phyloP scores from a whole-genome alignment of 768 basidiomycete species.

The Leccinum pellstonianum region DNA sequence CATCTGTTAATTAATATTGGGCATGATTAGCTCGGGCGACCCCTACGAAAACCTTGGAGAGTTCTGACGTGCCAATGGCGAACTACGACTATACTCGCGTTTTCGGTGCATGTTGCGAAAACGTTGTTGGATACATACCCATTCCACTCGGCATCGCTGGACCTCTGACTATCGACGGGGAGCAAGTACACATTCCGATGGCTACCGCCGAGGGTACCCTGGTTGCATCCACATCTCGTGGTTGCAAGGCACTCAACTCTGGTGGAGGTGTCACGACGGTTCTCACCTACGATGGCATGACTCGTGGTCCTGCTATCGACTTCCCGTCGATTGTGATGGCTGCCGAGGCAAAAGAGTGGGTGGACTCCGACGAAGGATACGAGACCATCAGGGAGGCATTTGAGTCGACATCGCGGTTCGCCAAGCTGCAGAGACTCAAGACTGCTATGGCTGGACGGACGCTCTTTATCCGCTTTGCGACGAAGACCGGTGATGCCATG shows the following conservation, averaged over 20 bases:
- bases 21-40: constrained; percentile 73
- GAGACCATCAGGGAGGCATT: constrained; percentile 77
- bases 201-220: constrained; percentile 99
- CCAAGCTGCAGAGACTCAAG: constrained; percentile 81
- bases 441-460: constrained; percentile 91
- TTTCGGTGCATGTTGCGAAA: constrained; percentile 97
- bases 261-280: constrained; percentile 96
- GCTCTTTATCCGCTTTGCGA: constrained; percentile 90
- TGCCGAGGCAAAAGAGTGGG: constrained; percentile 84
- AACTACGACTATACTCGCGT: constrained; percentile 94
- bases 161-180: constrained; percentile 87
- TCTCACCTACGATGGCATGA: constrained; percentile 91
- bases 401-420: constrained; percentile 93
- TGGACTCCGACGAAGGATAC: constrained; percentile 81
- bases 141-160: constrained; percentile 96
- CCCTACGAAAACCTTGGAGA: constrained; percentile 77
- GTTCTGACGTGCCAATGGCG: constrained; percentile 75
- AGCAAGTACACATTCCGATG: constrained; percentile 90
- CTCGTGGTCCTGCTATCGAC: constrained; percentile 96
- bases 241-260: constrained; percentile 96
- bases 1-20: constrained; percentile 10
- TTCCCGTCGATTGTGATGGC: constrained; percentile 82
- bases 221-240: constrained; percentile 95
- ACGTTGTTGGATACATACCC: constrained; percentile 96
- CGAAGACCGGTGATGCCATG: constrained; percentile 97